Percentiles rank a stretch among this genome's conserved stretches.
phyloP scores from a whole-genome alignment of 129 eudicot species.

The Kitagawia praeruptora region DNA sequence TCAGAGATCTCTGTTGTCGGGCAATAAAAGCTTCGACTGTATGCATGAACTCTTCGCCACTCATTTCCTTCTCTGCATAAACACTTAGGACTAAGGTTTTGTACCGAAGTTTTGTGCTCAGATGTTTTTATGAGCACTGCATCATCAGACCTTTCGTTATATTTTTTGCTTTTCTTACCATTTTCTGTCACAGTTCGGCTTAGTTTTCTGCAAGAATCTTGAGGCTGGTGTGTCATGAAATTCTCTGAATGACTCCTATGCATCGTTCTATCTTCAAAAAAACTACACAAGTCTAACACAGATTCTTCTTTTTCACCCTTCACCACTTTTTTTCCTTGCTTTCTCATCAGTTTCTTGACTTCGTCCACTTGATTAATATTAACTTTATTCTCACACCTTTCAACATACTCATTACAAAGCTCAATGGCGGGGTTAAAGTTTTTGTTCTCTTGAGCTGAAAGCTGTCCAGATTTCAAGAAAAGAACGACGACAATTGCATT shows the following conservation, averaged over 20 bases:
- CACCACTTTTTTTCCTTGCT: neutral
- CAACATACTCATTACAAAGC: slow-evolving; percentile 37
- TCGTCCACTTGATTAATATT: neutral
- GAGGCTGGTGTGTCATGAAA: slow-evolving; percentile 6
- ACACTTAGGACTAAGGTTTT: neutral
- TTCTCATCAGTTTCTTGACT: slow-evolving; percentile 1
- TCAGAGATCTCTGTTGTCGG: too few relatives aligned
- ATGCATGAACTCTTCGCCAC: slow-evolving; percentile 66
- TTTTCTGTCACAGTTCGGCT: slow-evolving; percentile 38
- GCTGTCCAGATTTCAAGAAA: slow-evolving; percentile 37
- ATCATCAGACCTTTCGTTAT: neutral
- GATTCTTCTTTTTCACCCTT: neutral
- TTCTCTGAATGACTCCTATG: slow-evolving; percentile 47
- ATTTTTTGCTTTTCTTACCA: slow-evolving; percentile 3
- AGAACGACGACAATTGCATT: slow-evolving; percentile 57
- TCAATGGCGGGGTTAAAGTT: slow-evolving; percentile 12
- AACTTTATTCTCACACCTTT: slow-evolving; percentile 24
- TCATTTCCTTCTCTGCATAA: slow-evolving; percentile 46
- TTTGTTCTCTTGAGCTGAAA: slow-evolving; percentile 17
- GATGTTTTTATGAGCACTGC: neutral
- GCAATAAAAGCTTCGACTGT: slow-evolving; percentile 78
- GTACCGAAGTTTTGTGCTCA: neutral
- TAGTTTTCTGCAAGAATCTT: slow-evolving; percentile 18
- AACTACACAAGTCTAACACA: neutral
- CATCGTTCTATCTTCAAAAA: slow-evolving; percentile 7